These are phyloP conservation scores for Tricholoma furcatifolium DNA, from an alignment of 768 basidiomycete genomes.

Conservation along the genomic window DNA sequence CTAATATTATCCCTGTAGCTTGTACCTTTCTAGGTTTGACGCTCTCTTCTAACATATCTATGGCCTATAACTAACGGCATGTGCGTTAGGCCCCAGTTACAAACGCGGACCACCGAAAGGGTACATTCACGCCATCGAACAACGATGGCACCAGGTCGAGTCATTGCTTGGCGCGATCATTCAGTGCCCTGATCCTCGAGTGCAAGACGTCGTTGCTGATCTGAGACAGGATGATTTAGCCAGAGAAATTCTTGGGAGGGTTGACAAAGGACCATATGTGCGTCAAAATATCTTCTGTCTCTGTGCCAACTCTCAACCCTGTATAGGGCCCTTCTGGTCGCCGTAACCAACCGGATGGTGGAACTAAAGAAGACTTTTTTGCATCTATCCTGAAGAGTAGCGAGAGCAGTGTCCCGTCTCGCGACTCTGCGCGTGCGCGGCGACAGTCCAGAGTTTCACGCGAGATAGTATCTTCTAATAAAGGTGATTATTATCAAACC, in stretches of 20 bases:
- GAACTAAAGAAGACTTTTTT: slow-evolving; percentile 78
- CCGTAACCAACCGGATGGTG: slow-evolving; percentile 53
- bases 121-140: slow-evolving; percentile 92
- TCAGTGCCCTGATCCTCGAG: slow-evolving; percentile 64
- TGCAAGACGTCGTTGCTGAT: slow-evolving; percentile 61
- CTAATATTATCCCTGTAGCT: slow-evolving; percentile 31
- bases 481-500: slow-evolving; percentile 35
- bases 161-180: slow-evolving; percentile 83
- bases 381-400: slow-evolving; percentile 68
- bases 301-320: background rate
- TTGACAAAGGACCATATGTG: slow-evolving; percentile 81
- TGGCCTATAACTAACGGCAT: background rate
- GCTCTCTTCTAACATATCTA: background rate
- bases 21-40: slow-evolving; percentile 64
- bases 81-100: slow-evolving; percentile 62
- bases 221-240: slow-evolving; percentile 74
- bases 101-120: slow-evolving; percentile 87
- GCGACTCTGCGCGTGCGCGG: slow-evolving; percentile 60
- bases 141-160: slow-evolving; percentile 89
- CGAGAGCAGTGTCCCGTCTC: slow-evolving; percentile 36
- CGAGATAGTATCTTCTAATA: slow-evolving; percentile 75
- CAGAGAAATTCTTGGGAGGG: slow-evolving; percentile 70
- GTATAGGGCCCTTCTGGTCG: slow-evolving; percentile 69
- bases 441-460: slow-evolving; percentile 76
- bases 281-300: slow-evolving; percentile 20